Evolutionary conservation across 805 yeast genomes (phyloP).

Genomic region (Clavispora asparagi): DNA sequence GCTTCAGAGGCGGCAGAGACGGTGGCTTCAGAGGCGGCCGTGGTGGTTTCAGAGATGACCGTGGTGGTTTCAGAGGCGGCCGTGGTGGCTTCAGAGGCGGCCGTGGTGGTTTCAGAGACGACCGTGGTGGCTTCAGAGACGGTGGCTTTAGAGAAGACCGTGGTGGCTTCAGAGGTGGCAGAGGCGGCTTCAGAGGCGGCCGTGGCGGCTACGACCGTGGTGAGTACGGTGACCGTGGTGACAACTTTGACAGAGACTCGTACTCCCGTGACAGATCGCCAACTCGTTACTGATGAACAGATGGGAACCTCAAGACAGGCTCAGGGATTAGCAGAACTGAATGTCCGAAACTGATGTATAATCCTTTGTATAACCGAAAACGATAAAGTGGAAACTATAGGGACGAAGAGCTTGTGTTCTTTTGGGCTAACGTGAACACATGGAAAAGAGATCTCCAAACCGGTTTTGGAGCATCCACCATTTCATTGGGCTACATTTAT

Average conservation of each 20-base stretch:
- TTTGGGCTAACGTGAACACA: background rate
- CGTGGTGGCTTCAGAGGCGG: constrained; percentile 33
- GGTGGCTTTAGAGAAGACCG: constrained; percentile 22
- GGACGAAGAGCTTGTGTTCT: background rate
- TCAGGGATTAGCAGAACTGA: constrained; percentile 1
- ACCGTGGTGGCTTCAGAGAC: constrained; percentile 23
- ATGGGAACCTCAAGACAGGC: constrained; percentile 6
- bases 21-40: constrained; percentile 10
- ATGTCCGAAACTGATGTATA: background rate
- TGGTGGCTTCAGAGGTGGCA: constrained; percentile 41
- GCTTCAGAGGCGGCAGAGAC: constrained; percentile 25
- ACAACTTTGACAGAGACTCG: constrained; percentile 40
- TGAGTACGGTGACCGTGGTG: constrained; percentile 33
- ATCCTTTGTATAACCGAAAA: constrained; percentile 1
- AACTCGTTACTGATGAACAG: constrained; percentile 48
- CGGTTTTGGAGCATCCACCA: background rate
- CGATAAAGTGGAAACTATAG: constrained; percentile 1
- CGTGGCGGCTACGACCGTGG: constrained; percentile 43
- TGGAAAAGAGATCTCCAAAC: background rate
- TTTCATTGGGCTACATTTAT: background rate
- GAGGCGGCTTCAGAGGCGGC: constrained; percentile 36
- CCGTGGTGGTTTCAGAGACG: constrained; percentile 5
- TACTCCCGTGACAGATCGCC: constrained; percentile 61
- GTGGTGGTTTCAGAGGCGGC: constrained; percentile 36
- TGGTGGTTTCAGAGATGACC: constrained; percentile 19